Evolutionary conservation across 129 eudicot genomes (phyloP).

Genomic region (Centaurea solstitialis): DNA sequence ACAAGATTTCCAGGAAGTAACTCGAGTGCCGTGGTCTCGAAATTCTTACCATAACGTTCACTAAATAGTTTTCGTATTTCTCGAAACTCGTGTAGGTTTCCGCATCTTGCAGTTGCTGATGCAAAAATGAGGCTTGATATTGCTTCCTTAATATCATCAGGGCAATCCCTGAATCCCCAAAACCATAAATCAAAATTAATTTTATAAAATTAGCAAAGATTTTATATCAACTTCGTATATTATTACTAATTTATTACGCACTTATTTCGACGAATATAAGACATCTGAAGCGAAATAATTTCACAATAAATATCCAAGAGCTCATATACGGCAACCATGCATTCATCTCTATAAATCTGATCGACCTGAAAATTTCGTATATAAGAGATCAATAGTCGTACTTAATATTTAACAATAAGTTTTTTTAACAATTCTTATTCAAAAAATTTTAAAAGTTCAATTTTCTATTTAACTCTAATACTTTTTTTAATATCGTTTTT

Average conservation of each 20-base stretch:
- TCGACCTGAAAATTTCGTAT: slow-evolving; percentile 49
- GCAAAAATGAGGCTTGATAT: slow-evolving; percentile 75
- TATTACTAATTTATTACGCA: slow-evolving; percentile 10
- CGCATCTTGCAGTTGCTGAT: slow-evolving; percentile 85
- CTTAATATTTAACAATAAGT: too few relatives aligned
- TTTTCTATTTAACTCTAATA: too few relatives aligned
- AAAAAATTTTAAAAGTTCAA: too few relatives aligned
- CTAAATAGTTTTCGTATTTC: slow-evolving; percentile 56
- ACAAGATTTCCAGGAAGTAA: slow-evolving; percentile 76
- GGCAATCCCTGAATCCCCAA: slow-evolving; percentile 57
- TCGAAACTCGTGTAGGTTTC: slow-evolving; percentile 72
- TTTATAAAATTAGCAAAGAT: background rate
- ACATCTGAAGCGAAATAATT: slow-evolving; percentile 42
- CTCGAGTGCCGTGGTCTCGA: slow-evolving; percentile 53
- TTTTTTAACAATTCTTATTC: too few relatives aligned
- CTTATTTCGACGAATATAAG: slow-evolving; percentile 73
- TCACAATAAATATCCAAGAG: slow-evolving; percentile 61
- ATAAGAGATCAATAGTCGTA: too few relatives aligned
- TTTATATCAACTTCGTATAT: background rate
- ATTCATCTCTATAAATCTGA: slow-evolving; percentile 58
- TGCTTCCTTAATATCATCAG: slow-evolving; percentile 81
- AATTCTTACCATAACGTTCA: slow-evolving; percentile 62
- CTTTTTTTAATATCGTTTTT: too few relatives aligned
- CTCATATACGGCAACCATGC: slow-evolving; percentile 54
- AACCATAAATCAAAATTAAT: background rate